phyloP scores from a whole-genome alignment of 306 rosid genomes.

The Spatholobus suberectus region DNA sequence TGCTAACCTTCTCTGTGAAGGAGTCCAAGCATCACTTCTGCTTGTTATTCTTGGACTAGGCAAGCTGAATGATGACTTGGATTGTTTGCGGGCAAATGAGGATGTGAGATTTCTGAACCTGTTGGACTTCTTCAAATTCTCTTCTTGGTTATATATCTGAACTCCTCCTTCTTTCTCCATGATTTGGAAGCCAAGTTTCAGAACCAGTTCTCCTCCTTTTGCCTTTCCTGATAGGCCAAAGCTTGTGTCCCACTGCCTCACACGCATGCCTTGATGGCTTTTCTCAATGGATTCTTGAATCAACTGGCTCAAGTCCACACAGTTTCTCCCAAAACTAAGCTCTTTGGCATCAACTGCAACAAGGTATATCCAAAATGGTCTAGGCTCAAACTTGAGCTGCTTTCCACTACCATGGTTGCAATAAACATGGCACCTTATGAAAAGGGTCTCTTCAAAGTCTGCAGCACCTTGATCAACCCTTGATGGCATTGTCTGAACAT shows the following conservation, averaged over 20 bases:
- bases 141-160: constrained; percentile 66
- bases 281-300: constrained; percentile 80
- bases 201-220: constrained; percentile 73
- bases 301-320: constrained; percentile 73
- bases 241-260: constrained; percentile 82
- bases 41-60: constrained; percentile 73
- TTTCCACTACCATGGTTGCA: constrained; percentile 51
- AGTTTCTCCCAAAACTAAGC: constrained; percentile 73
- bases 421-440: constrained; percentile 78
- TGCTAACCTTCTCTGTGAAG: constrained; percentile 53
- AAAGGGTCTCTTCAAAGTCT: constrained; percentile 93
- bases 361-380: constrained; percentile 74
- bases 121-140: constrained; percentile 46
- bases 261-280: constrained; percentile 61
- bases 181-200: constrained; percentile 87
- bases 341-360: constrained; percentile 85
- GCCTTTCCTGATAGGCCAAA: constrained; percentile 85
- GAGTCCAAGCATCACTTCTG: constrained; percentile 78
- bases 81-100: constrained; percentile 68
- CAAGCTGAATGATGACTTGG: constrained; percentile 83
- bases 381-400: constrained; percentile 70
- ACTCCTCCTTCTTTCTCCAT: constrained; percentile 88
- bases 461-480: constrained; percentile 84
- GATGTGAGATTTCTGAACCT: constrained; percentile 50
- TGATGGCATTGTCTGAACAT: constrained; percentile 92